Evolutionary conservation across 495 filamentous ascomycete genomes (phyloP).

Genomic region (Cudoniella acicularis): DNA sequence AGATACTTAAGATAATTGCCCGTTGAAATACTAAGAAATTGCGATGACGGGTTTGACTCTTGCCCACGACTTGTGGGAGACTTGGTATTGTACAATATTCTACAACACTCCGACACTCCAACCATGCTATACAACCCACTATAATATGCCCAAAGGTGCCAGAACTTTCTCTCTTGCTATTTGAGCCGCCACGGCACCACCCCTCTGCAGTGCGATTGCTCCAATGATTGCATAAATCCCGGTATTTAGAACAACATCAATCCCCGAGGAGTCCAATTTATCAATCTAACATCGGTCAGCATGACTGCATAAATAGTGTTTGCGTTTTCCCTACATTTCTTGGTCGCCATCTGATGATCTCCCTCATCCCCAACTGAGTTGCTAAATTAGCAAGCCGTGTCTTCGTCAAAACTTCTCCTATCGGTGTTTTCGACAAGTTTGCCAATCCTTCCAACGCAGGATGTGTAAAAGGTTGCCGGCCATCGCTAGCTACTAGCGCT

Average conservation of each 20-base stretch:
- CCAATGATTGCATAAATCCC: conserved; percentile 83
- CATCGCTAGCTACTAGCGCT: conserved; percentile 43
- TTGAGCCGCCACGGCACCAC: conserved; percentile 70
- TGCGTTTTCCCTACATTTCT: conserved; percentile 54
- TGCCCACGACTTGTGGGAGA: not conserved
- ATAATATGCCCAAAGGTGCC: conserved; percentile 30
- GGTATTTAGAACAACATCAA: conserved; percentile 66
- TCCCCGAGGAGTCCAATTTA: conserved; percentile 67
- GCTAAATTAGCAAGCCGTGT: conserved; percentile 63
- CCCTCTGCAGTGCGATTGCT: conserved; percentile 80
- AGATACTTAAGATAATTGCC: too few relatives aligned
- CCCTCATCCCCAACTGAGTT: conserved; percentile 60
- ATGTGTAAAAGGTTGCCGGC: conserved; percentile 67
- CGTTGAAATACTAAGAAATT: too few relatives aligned
- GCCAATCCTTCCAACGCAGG: conserved; percentile 67
- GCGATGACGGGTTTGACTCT: too few relatives aligned
- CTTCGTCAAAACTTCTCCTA: conserved; percentile 53
- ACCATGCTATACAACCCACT: conserved; percentile 9
- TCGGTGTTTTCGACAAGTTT: conserved; percentile 54
- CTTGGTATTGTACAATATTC: conserved; percentile 23
- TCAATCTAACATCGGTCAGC: conserved; percentile 50
- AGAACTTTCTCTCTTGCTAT: conserved; percentile 77
- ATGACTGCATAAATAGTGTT: not conserved
- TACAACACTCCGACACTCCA: conserved; percentile 5
- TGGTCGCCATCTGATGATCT: conserved; percentile 85